Evolutionary conservation across 192 early-diverging fungal genomes (phyloP).

Genomic region (Coemansia biformis): DNA sequence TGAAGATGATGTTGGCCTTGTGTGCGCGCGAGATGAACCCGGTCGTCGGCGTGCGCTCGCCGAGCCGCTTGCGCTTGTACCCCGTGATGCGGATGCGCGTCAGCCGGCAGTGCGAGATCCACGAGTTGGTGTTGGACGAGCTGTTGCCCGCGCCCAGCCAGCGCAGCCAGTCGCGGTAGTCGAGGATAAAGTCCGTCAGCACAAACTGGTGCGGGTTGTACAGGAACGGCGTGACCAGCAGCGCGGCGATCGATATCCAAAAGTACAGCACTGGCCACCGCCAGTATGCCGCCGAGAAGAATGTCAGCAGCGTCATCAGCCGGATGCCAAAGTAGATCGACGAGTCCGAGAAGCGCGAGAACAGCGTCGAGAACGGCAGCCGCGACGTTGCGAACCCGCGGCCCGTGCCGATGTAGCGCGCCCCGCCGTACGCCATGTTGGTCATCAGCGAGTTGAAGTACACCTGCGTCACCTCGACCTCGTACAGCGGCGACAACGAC

Average conservation of each 20-base stretch:
- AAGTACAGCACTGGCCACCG: slow-evolving; percentile 71
- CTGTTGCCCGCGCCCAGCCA: slow-evolving; percentile 83
- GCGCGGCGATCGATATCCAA: slow-evolving; percentile 72
- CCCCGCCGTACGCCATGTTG: slow-evolving; percentile 74
- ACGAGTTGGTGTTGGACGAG: slow-evolving; percentile 67
- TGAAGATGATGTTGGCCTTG: slow-evolving; percentile 61
- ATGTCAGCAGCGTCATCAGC: slow-evolving; percentile 64
- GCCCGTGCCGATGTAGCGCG: slow-evolving; percentile 80
- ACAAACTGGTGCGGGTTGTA: slow-evolving; percentile 89
- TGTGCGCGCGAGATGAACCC: slow-evolving; percentile 64
- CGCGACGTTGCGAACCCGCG: slow-evolving; percentile 82
- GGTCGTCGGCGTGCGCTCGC: slow-evolving; percentile 58
- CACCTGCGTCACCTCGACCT: slow-evolving; percentile 81
- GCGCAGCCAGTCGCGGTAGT: slow-evolving; percentile 74
- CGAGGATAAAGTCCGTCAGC: slow-evolving; percentile 70
- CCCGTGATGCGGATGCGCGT: slow-evolving; percentile 70
- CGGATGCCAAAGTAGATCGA: slow-evolving; percentile 73
- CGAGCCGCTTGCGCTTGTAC: slow-evolving; percentile 69
- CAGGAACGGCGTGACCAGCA: slow-evolving; percentile 75
- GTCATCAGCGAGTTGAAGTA: slow-evolving; percentile 76
- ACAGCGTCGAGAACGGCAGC: slow-evolving; percentile 66
- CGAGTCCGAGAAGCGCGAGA: slow-evolving; percentile 67
- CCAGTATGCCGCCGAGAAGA: slow-evolving; percentile 69
- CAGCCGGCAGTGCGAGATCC: slow-evolving; percentile 69
- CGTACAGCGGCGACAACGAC: slow-evolving; percentile 77